Conservation (phyloP, 805 yeast genomes). For the Candida wancherniae region DNA sequence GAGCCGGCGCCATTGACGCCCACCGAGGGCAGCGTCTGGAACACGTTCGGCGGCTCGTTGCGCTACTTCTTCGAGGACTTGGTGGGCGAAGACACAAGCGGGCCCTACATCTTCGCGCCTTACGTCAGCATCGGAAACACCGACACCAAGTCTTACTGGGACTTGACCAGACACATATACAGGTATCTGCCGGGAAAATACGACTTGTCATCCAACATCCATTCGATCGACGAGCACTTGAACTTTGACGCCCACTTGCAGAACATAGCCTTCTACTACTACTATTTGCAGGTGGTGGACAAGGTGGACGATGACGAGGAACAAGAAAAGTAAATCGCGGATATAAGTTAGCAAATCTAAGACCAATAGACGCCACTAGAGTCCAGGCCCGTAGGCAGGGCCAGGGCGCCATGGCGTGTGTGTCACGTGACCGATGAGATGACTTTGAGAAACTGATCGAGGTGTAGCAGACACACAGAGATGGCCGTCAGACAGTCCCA, state of each 20-base stretch:
- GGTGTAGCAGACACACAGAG: slow-evolving; percentile 12
- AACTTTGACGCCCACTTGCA: slow-evolving; percentile 29
- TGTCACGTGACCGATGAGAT: slow-evolving; percentile 7
- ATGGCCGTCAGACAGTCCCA: slow-evolving; percentile 61
- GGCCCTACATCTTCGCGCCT: slow-evolving; percentile 32
- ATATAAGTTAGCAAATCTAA: too few species aligned
- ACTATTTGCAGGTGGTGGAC: slow-evolving; percentile 44
- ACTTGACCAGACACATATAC: slow-evolving; percentile 48
- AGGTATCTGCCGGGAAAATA: slow-evolving; percentile 40
- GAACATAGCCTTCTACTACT: slow-evolving; percentile 35
- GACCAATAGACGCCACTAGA: too few species aligned
- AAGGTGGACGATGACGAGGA: slow-evolving; percentile 5
- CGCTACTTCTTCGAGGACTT: slow-evolving; percentile 59
- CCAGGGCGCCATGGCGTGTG: slow-evolving; percentile 1
- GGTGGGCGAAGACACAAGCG: slow-evolving; percentile 23
- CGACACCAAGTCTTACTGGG: slow-evolving; percentile 57
- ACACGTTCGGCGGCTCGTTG: slow-evolving; percentile 52
- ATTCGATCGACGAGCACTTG: slow-evolving; percentile 33
- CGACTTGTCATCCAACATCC: slow-evolving; percentile 17
- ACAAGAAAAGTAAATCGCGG: too few species aligned
- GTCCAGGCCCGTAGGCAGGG: background rate
- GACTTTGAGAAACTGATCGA: slow-evolving; percentile 1
- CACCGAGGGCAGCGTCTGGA: slow-evolving; percentile 43
- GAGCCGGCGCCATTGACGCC: slow-evolving; percentile 48
- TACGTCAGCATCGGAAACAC: slow-evolving; percentile 54